A percentile compares a stretch with the other conserved stretches of the same genome.
phyloP scores from a whole-genome alignment of 2,329 filamentous ascomycete species.

The Scedosporium apiospermum region DNA sequence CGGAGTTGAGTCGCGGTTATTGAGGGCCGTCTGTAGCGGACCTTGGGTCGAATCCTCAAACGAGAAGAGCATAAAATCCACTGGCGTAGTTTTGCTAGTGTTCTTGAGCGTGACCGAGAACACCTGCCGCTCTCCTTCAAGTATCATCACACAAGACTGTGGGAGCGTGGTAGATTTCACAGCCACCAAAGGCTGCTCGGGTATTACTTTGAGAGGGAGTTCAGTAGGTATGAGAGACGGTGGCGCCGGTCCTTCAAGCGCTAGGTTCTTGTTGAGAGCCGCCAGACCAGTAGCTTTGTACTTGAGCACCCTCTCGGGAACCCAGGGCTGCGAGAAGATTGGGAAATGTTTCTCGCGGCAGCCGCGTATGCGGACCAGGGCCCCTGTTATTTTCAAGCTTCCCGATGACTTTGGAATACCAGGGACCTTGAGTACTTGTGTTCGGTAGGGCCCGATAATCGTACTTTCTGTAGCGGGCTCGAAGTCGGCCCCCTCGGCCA shows the following conservation, averaged over 20 bases:
- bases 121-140: slow-evolving; percentile 75
- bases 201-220: slow-evolving; percentile 65
- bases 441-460: slow-evolving; percentile 69
- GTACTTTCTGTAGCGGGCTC: slow-evolving; percentile 55
- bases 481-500: slow-evolving; percentile 65
- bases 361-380: slow-evolving; percentile 67
- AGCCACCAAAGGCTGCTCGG: slow-evolving; percentile 65
- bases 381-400: slow-evolving; percentile 64
- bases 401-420: slow-evolving; percentile 62
- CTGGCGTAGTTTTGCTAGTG: slow-evolving; percentile 56
- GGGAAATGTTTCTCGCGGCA: slow-evolving; percentile 78
- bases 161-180: slow-evolving; percentile 69
- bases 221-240: slow-evolving; percentile 36
- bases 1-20: slow-evolving; percentile 65
- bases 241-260: slow-evolving; percentile 25
- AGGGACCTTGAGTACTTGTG: slow-evolving; percentile 65
- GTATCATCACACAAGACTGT: slow-evolving; percentile 81
- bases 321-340: slow-evolving; percentile 72
- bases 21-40: slow-evolving; percentile 64
- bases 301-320: slow-evolving; percentile 58
- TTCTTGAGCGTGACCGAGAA: slow-evolving; percentile 80
- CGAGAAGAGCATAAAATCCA: slow-evolving; percentile 78
- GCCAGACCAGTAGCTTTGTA: slow-evolving; percentile 65
- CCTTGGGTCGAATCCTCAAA: slow-evolving; percentile 82
- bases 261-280: slow-evolving; percentile 39